Base-by-base conservation (phyloP, 176 grass and related monocot species). In the Aechmea fasciata region DNA sequence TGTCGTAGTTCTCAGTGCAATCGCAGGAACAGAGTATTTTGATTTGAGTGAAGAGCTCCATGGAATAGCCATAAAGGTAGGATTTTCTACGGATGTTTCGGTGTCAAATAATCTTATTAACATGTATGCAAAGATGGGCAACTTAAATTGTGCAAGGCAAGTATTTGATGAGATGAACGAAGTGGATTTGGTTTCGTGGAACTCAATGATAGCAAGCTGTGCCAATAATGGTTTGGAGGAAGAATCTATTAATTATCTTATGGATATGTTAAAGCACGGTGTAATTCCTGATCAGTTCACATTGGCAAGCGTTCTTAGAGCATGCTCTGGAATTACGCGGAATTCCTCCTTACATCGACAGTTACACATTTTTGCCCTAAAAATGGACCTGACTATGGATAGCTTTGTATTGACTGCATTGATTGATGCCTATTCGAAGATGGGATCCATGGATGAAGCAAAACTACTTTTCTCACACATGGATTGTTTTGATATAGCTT, bases 71-170 rank as follows among this genome's bases (percentile, higher is more conserved):
- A 24, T 23, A 12, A 77, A 69, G 65, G 12, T 6, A 11, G 65
- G 74, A 12, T 59, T 77, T 53, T 69, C 65, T 61, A 49, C 18
- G 13, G 74, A 77, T 77, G 51, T 68, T 59, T 77, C 74, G 24
- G 65, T 77, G 6, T 77, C 64, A 10, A 77, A 69, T 68, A 77
- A 48, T 69, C 52, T 75, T 59, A 68, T 77, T 25, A 77, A 77
- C 65, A 77, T 69, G 50, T 77, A 69, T 59, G 64, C 74, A 6
- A 69, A 77, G 52, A 69, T 59, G 15, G 52, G 65, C 47, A 48
- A 7, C 51, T 50, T 77, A 33, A 12, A 49, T 69, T 47, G 10
- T 59, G 28, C 74, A 49, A 69, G 11, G 33, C 74, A 25, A 22
- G 41, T 69, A n/a, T 77, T 77, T 68, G 51, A 69, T 52, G 65